Evolutionary conservation across 1,139 yeast species (phyloP), one percentile per base, ranked within the genome.

Genomic region (Candida dubliniensis): DNA sequence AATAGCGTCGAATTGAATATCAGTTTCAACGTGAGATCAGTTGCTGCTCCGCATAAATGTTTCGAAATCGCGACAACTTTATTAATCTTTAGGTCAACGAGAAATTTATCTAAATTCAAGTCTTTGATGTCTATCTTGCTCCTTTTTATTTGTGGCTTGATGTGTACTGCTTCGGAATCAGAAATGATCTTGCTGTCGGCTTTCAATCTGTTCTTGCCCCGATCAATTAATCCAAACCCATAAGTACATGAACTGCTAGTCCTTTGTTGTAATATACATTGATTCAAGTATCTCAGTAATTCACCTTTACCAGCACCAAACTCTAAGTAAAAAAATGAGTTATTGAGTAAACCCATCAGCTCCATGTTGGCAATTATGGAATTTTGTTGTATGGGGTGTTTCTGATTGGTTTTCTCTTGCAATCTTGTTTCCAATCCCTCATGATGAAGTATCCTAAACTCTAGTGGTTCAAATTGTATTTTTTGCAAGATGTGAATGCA

Each of bases 281-380:
- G 64, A 47, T 77, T 73, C n/a, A 88, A 70, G 55, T 80, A 87
- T 47, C 95, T 66, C 0, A 91, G 79, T 24, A 90, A 72, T 59
- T 90, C 97, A 1, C 87, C 96, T 48, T 91, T 78, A 0, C 97
- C 97, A 60, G 96, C 87, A 0, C 97, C 97, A 68, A 88, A 89
- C 61, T 90, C 97, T 24, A 87, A 61, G 55, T 82, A 79, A 41
- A 76, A 67, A 34, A 59, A 56, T 4, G 66, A 55, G 2, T 60
- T 39, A 1, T 66, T 64, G 27, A 84, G 63, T 26, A 83, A 56
- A 0, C 62, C 64, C n/a, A 62, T 53, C 3, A 65, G 59, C 29
- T 76, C 70, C 58, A 90, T 63, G 49, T 87, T 87, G 4, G 89
- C 91, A 15, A 87, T 84, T 46, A 90, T 63, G 2, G 95, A 86